Evolutionary conservation across 176 grass and related monocot species (phyloP).

Genomic region (Echinochloa phyllopogon): DNA sequence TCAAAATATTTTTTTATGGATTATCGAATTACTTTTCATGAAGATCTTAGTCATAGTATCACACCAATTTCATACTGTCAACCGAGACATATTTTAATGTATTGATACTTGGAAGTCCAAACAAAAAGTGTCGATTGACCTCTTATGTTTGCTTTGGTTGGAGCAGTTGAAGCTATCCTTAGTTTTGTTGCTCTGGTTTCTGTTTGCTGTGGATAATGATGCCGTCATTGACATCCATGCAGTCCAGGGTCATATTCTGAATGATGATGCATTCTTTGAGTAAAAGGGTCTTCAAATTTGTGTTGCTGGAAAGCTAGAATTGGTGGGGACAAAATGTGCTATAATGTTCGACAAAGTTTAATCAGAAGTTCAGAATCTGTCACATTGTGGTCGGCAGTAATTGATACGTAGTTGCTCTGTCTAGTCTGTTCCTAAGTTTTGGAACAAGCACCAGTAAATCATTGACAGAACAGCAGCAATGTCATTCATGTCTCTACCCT

Average conservation of each 20-base stretch:
- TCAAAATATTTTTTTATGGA: neutral
- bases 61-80: neutral
- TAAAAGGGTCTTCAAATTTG: constrained; percentile 28
- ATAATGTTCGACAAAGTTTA: constrained; percentile 30
- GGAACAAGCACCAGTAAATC: constrained; percentile 29
- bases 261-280: constrained; percentile 39
- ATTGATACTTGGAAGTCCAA: neutral
- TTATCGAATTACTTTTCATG: neutral
- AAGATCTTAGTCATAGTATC: neutral
- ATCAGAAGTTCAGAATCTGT: constrained; percentile 36
- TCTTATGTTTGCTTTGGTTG: neutral
- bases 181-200: constrained; percentile 3
- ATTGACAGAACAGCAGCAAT: constrained; percentile 31
- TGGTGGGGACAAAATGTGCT: constrained; percentile 40
- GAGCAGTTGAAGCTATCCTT: neutral
- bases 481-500: constrained; percentile 47
- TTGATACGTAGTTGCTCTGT: constrained; percentile 33
- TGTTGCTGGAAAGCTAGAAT: constrained; percentile 19
- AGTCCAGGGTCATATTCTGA: constrained; percentile 38
- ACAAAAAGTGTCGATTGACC: neutral
- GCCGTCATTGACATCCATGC: constrained; percentile 22
- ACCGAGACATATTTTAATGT: neutral
- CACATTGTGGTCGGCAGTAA: constrained; percentile 28
- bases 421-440: constrained; percentile 35
- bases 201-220: constrained; percentile 34